Evolutionary conservation across 306 rosid species (phyloP).

Genomic region (Dicorynia guianensis): DNA sequence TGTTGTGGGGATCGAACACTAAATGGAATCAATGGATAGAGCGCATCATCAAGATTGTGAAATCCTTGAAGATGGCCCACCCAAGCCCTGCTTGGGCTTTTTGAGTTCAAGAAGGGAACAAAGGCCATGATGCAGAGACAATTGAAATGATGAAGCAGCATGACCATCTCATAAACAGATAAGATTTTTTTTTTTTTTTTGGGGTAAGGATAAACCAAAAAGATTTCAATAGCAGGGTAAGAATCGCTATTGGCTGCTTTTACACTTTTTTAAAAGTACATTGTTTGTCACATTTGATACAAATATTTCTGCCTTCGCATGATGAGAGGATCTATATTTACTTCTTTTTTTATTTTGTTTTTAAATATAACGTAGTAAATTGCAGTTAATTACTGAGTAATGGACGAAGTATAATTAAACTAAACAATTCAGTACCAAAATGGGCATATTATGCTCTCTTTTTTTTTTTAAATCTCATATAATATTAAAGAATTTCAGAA

Average conservation of each 20-base stretch:
- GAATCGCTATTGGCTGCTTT: constrained; percentile 21
- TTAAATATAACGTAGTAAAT: too few relatives aligned
- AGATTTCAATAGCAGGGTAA: constrained; percentile 4
- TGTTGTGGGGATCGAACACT: constrained; percentile 3
- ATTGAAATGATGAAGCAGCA: constrained; percentile 43
- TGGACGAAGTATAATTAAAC: not conserved
- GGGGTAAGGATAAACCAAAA: too few relatives aligned
- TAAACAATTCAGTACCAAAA: too few relatives aligned
- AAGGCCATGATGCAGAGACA: not conserved
- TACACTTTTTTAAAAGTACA: constrained; percentile 10
- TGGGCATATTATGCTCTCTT: too few relatives aligned
- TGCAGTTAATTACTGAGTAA: not conserved
- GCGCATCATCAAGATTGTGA: constrained; percentile 33
- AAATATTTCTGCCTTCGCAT: not conserved
- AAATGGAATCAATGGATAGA: constrained; percentile 36
- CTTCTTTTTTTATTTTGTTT: too few relatives aligned
- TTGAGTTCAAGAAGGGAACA: constrained; percentile 16
- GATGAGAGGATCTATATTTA: not conserved
- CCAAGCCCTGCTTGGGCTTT: not conserved
- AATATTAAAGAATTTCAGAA: too few relatives aligned
- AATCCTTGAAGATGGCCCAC: constrained; percentile 49
- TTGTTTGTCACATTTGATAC: not conserved
- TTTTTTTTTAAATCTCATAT: too few relatives aligned
- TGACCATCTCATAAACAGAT: constrained; percentile 21
- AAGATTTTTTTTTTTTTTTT: too few relatives aligned